Conservation (phyloP, 2,329 filamentous ascomycete genomes). For the Seiridium unicorne region DNA sequence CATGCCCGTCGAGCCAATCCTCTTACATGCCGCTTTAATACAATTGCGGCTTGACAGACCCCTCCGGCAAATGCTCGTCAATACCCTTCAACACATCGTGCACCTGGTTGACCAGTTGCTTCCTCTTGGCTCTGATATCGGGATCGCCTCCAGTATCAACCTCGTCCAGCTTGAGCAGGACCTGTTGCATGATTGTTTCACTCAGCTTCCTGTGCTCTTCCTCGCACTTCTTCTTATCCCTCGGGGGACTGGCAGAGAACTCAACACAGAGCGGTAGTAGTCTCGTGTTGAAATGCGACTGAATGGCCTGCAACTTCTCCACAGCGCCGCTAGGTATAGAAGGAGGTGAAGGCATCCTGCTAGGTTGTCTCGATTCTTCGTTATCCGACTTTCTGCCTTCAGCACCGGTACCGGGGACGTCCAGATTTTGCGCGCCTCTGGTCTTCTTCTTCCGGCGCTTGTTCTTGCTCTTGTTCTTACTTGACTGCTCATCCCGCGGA, state of each 20-base stretch:
- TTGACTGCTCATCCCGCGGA: slow-evolving; percentile 33
- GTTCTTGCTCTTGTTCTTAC: slow-evolving; percentile 35
- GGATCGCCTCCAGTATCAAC: slow-evolving; percentile 71
- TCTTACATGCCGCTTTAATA: background rate
- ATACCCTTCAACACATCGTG: slow-evolving; percentile 65
- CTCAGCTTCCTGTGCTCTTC: slow-evolving; percentile 75
- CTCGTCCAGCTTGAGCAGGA: slow-evolving; percentile 73
- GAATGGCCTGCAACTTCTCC: slow-evolving; percentile 67
- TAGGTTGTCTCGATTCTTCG: slow-evolving; percentile 34
- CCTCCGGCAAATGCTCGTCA: slow-evolving; percentile 44
- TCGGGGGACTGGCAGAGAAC: slow-evolving; percentile 62
- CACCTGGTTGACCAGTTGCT: slow-evolving; percentile 70
- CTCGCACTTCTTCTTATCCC: slow-evolving; percentile 63
- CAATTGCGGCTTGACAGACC: slow-evolving; percentile 8
- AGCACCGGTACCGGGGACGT: slow-evolving; percentile 33
- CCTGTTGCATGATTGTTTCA: slow-evolving; percentile 74
- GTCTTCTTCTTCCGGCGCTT: slow-evolving; percentile 35
- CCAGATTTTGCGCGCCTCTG: slow-evolving; percentile 33
- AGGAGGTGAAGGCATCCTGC: slow-evolving; percentile 32
- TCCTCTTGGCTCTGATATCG: slow-evolving; percentile 63
- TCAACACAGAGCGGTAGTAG: slow-evolving; percentile 64
- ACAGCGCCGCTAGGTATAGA: slow-evolving; percentile 40
- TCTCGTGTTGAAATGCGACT: slow-evolving; percentile 60
- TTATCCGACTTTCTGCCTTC: slow-evolving; percentile 28
- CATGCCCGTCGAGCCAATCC: too few species aligned